phyloP scores from a whole-genome alignment of 257 asterid genomes.

The Linaria vulgaris region DNA sequence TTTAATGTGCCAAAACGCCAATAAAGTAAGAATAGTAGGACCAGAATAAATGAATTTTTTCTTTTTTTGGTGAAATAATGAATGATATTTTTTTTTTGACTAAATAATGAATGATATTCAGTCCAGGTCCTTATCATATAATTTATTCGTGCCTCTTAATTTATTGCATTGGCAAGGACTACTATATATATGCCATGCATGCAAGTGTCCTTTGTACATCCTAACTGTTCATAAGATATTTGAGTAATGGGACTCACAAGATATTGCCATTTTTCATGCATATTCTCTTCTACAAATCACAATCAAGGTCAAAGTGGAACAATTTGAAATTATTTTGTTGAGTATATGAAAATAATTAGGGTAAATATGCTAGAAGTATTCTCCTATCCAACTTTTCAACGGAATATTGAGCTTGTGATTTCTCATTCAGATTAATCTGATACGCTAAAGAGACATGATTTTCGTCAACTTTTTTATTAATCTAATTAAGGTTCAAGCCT shows the following conservation, averaged over 20 bases:
- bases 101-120: conserved; percentile 20
- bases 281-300: conserved; percentile 6
- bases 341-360: no score
- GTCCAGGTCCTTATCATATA: conserved; percentile 18
- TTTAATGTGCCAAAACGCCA: conserved; percentile 7
- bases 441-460: no score
- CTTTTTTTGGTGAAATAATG: no score
- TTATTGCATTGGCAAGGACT: conserved; percentile 41
- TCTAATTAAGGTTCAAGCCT: no score
- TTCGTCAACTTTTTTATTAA: no score
- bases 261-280: conserved; percentile 39
- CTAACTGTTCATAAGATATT: conserved; percentile 21
- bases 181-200: conserved; percentile 9
- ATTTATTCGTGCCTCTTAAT: conserved; percentile 22
- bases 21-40: not conserved
- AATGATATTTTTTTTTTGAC: no score
- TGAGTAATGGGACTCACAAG: conserved; percentile 43
- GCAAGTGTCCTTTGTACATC: conserved; percentile 15
- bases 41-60: no score
- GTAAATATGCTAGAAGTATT: no score
- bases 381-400: no score
- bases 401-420: no score
- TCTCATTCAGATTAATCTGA: no score
- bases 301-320: not conserved
- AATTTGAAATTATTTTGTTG: no score